Conservation (phyloP, 164 flowering plant species). For the Litsea cubeba region DNA sequence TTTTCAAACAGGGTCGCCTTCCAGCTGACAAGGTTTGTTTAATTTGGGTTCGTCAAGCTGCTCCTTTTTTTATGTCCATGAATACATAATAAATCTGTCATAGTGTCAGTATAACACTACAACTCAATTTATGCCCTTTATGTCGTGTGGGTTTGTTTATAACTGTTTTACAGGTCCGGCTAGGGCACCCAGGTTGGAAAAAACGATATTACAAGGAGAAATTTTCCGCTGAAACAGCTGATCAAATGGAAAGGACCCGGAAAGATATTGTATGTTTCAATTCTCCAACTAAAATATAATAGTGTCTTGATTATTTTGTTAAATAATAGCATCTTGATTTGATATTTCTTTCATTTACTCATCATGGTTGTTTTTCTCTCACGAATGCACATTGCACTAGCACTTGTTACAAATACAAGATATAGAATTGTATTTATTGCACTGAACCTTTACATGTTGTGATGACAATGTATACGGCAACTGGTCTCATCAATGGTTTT, state of each 20-base stretch:
- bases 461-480: too few relatives aligned
- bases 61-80: not conserved
- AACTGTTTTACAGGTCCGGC: slow-evolving; percentile 23
- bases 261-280: slow-evolving; percentile 24
- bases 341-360: too few relatives aligned
- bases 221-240: slow-evolving; percentile 23
- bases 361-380: too few relatives aligned
- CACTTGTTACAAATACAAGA: too few relatives aligned
- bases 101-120: not conserved
- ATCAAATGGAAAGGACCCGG: slow-evolving; percentile 28
- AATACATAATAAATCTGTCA: not conserved
- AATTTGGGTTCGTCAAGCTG: not conserved
- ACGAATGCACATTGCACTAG: too few relatives aligned
- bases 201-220: slow-evolving; percentile 41
- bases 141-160: not conserved
- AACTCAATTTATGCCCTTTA: not conserved
- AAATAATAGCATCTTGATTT: not conserved
- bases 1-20: slow-evolving; percentile 21
- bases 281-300: not conserved
- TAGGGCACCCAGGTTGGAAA: slow-evolving; percentile 37
- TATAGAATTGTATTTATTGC: too few relatives aligned
- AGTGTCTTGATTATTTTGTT: not conserved
- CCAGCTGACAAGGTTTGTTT: slow-evolving; percentile 21
- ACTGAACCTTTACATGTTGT: too few relatives aligned
- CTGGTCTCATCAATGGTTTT: too few relatives aligned